A percentile compares a stretch with the other conserved stretches of the same genome.
Conservation (phyloP, 2,329 filamentous ascomycete genomes). For the Penicillium sp. region DNA sequence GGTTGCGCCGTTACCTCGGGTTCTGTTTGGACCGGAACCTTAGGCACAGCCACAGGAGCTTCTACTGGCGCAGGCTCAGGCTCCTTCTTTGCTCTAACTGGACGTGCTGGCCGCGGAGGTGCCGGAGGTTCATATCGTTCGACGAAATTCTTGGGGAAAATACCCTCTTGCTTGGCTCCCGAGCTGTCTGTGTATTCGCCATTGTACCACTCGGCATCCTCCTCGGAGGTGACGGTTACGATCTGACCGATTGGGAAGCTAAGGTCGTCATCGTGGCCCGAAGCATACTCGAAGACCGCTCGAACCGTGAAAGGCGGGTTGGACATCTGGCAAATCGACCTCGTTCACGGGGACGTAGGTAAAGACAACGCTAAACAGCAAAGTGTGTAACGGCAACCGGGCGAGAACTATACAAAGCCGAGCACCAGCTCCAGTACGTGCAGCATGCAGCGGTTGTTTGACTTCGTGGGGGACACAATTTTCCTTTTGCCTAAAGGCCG, state of each 20-base stretch:
- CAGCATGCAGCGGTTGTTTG: conserved; percentile 20
- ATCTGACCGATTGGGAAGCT: conserved; percentile 82
- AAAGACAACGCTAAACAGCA: conserved; percentile 16
- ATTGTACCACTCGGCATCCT: conserved; percentile 91
- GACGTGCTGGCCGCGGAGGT: conserved; percentile 78
- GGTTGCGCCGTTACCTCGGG: conserved; percentile 30
- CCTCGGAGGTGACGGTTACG: conserved; percentile 89
- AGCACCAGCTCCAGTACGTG: conserved; percentile 21
- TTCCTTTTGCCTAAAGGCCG: not conserved
- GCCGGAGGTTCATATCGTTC: conserved; percentile 91
- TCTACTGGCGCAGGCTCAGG: conserved; percentile 37
- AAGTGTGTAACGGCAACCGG: conserved; percentile 12
- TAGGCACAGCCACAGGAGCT: conserved; percentile 22
- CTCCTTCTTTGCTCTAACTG: conserved; percentile 67
- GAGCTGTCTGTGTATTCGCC: conserved; percentile 80
- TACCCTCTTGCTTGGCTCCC: conserved; percentile 75
- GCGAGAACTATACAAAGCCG: conserved; percentile 20
- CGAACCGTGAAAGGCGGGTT: conserved; percentile 83
- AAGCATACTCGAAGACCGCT: conserved; percentile 91
- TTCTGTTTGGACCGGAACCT: conserved; percentile 34
- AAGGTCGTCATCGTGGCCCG: conserved; percentile 91
- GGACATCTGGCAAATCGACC: conserved; percentile 60
- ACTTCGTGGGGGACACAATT: conserved; percentile 21
- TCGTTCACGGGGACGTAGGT: conserved; percentile 27
- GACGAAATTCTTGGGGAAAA: conserved; percentile 96